phyloP scores from a whole-genome alignment of 139 green algal genomes.

The Penium margaritaceum region DNA sequence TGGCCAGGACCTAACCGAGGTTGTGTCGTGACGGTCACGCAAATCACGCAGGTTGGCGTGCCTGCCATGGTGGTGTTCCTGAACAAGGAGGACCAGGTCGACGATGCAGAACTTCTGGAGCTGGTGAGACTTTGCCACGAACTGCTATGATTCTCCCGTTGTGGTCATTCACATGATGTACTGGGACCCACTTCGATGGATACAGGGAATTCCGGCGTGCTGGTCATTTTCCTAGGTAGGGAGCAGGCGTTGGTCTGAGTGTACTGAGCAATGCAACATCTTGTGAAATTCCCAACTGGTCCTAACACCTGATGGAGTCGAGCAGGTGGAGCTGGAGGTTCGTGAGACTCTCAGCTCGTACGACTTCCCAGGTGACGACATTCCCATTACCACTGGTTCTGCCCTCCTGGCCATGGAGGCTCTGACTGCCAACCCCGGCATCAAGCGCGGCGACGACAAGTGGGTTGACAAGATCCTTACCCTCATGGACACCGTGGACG shows the following conservation, averaged over 20 bases:
- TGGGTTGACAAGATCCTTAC: constrained; percentile 67
- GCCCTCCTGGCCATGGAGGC: constrained; percentile 34
- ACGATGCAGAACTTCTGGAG: constrained; percentile 81
- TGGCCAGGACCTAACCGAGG: no score
- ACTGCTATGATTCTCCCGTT: no score
- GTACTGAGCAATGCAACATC: no score
- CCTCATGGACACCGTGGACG: constrained; percentile 59
- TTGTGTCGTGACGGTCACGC: no score
- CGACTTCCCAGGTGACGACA: constrained; percentile 50
- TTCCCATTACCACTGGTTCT: constrained; percentile 32
- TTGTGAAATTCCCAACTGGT: no score
- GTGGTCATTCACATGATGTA: no score
- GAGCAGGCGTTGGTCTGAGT: no score
- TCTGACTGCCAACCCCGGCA: constrained; percentile 26
- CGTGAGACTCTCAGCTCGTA: constrained; percentile 90
- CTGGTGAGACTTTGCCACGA: no score
- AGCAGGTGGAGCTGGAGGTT: constrained; percentile 95
- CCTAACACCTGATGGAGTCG: no score
- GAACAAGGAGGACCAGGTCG: constrained; percentile 93
- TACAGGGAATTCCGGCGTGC: no score
- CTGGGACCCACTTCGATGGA: no score
- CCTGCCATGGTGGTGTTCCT: constrained; percentile 92
- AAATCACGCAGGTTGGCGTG: constrained; percentile 89
- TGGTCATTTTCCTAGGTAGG: no score
- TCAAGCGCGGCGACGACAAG: constrained; percentile 28